Evolutionary conservation across 768 basidiomycete species (phyloP).

Genomic region (Hortiboletus campestris): DNA sequence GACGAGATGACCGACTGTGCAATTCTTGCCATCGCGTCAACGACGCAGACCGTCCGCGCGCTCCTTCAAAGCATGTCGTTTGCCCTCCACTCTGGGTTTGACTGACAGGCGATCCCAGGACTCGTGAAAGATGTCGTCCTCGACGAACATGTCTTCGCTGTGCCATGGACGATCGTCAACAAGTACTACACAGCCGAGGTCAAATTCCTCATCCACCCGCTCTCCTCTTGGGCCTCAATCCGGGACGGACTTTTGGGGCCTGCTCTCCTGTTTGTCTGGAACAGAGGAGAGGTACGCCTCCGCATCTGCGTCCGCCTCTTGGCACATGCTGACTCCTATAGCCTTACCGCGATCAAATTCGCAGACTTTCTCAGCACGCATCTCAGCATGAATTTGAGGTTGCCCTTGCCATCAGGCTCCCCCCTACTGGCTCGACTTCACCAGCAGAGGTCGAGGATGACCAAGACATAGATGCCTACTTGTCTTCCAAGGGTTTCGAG

Average conservation of each 20-base stretch:
- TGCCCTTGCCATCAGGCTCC: constrained; percentile 61
- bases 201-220: constrained; percentile 55
- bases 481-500: constrained; percentile 73
- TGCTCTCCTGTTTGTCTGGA: constrained; percentile 75
- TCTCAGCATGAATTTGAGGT: constrained; percentile 65
- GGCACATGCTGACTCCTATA: constrained; percentile 26
- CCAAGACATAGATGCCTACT: constrained; percentile 59
- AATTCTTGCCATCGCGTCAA: constrained; percentile 27
- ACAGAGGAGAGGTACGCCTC: constrained; percentile 56
- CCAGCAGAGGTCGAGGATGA: constrained; percentile 42
- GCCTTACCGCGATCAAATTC: constrained; percentile 59
- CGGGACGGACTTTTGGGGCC: constrained; percentile 45
- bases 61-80: constrained; percentile 27
- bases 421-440: constrained; percentile 14
- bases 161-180: constrained; percentile 78
- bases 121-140: constrained; percentile 19
- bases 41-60: constrained; percentile 14
- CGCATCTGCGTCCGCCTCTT: background rate
- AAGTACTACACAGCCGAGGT: constrained; percentile 81
- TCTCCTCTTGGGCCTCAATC: constrained; percentile 42
- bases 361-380: constrained; percentile 47
- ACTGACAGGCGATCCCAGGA: constrained; percentile 23
- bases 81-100: background rate
- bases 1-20: constrained; percentile 20
- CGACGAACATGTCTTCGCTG: constrained; percentile 18